These are phyloP conservation scores for Kodamaea fungicola DNA, from an alignment of 1,139 yeast genomes.

Conservation along the genomic window DNA sequence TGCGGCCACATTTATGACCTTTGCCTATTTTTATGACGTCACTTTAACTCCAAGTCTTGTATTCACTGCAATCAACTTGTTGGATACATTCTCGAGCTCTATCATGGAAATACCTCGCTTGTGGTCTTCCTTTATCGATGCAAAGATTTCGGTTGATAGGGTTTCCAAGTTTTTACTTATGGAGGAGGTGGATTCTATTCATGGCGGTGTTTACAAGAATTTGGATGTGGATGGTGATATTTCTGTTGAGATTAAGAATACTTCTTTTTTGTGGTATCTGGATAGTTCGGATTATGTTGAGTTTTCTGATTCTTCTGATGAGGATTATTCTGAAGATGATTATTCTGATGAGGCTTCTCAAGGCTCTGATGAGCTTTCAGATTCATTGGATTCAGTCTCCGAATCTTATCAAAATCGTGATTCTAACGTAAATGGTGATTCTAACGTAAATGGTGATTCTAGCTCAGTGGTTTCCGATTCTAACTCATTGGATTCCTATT, in stretches of 20 bases:
- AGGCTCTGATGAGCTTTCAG: constrained; percentile 5
- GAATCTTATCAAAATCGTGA: no score
- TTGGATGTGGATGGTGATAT: constrained; percentile 5
- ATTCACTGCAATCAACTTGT: constrained; percentile 24
- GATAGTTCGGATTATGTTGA: constrained; percentile 9
- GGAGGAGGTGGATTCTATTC: constrained; percentile 18
- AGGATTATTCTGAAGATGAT: constrained; percentile 9
- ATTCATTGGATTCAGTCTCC: constrained; percentile 10
- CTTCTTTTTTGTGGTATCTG: constrained; percentile 22
- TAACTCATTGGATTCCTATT: no score
- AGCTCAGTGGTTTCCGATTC: no score
- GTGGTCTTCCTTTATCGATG: constrained; percentile 18
- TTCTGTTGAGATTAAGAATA: constrained; percentile 17
- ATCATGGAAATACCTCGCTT: constrained; percentile 20
- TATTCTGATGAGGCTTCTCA: constrained; percentile 7
- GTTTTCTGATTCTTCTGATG: constrained; percentile 2
- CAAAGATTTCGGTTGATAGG: constrained; percentile 21
- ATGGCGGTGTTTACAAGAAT: constrained; percentile 10
- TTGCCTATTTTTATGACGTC: constrained; percentile 13
- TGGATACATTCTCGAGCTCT: constrained; percentile 24
- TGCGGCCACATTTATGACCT: constrained; percentile 18
- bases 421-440: no score
- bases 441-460: no score
- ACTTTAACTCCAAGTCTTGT: constrained; percentile 21
- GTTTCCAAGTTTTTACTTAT: constrained; percentile 19